Evolutionary conservation across 2,329 filamentous ascomycete species (phyloP), one percentile per base, ranked within the genome.

Genomic region (Penicillium frequentans): DNA sequence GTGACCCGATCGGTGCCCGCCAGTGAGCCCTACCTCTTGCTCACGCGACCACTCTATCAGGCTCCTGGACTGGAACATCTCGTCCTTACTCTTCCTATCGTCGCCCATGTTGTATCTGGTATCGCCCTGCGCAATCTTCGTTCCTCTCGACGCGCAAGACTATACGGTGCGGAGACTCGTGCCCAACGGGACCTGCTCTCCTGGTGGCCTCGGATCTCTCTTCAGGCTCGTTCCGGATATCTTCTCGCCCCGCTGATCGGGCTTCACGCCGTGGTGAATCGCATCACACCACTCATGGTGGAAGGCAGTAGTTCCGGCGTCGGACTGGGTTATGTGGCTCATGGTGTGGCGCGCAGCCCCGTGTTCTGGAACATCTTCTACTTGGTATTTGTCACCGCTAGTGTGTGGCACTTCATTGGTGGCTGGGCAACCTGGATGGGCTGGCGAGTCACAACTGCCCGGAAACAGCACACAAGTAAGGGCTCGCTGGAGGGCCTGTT

Each of bases 1-100:
- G 66, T 87, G 49, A 91, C 90, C 42, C 84, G 82, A 56, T 91
- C 89, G 46, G 84, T 95, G 7, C 79, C 88, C 9, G 84, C 86
- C 52, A 90, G 90, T 58, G 93, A 97, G 71, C 87, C 86, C 49
- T 96, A 92, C 75, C 86, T 98, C 49, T 88, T 98, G 62, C 90
- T 96, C 73, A 93, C 92, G 27, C 86, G 93, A 59, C 93, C 96
- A 49, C 87, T 95, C 73, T 98, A 98, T 79, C 93, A 97, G 75
- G 93, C 91, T 1, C 83, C 88, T 2, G 79, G 90, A 16, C 82
- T 89, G 51, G 93, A 97, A 71, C 90, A 91, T 3, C 77, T 96
- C 21, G 82, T 98, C 59, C 85, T 98, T 58, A 86, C 83, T 44
- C 74, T 91, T 2, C 92, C 93, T 2, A 79, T 96, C 23, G 73